Evolutionary conservation across 2,329 filamentous ascomycete genomes (phyloP).

Genomic region (Apiospora kogelbergensis): DNA sequence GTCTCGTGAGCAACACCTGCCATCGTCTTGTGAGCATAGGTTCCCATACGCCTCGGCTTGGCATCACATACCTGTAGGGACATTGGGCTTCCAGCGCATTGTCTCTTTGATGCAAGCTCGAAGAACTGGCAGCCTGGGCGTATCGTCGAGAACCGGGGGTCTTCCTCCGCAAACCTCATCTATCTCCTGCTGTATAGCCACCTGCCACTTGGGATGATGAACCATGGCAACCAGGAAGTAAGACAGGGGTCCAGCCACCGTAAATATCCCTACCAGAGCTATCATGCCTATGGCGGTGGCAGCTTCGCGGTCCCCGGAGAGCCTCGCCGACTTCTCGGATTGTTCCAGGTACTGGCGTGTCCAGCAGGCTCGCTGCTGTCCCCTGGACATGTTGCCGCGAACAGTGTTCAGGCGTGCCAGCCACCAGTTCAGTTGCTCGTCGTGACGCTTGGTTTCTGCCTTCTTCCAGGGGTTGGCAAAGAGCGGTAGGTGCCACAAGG

Average conservation of each 20-base stretch:
- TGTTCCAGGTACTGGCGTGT: slow-evolving; percentile 42
- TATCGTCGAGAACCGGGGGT: slow-evolving; percentile 42
- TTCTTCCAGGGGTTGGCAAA: slow-evolving; percentile 54
- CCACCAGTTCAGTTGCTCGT: slow-evolving; percentile 53
- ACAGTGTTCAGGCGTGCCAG: slow-evolving; percentile 43
- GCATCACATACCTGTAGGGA: slow-evolving; percentile 34
- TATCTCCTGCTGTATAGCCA: slow-evolving; percentile 43
- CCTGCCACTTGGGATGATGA: slow-evolving; percentile 47
- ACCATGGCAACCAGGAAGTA: slow-evolving; percentile 45
- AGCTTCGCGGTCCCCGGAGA: slow-evolving; percentile 32
- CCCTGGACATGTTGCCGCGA: slow-evolving; percentile 38
- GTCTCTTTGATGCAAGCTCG: slow-evolving; percentile 47
- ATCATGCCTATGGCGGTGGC: slow-evolving; percentile 37
- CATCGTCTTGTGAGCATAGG: slow-evolving; percentile 15
- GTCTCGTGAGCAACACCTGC: slow-evolving; percentile 52
- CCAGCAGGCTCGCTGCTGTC: slow-evolving; percentile 40
- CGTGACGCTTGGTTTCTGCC: slow-evolving; percentile 51
- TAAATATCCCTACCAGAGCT: slow-evolving; percentile 38
- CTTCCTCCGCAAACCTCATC: slow-evolving; percentile 42
- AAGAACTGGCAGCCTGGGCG: slow-evolving; percentile 41
- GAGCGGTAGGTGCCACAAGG: slow-evolving; percentile 51
- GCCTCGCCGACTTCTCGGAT: slow-evolving; percentile 24
- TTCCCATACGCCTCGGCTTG: background rate
- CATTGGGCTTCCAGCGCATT: slow-evolving; percentile 47
- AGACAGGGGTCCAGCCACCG: slow-evolving; percentile 34